Evolutionary conservation across 495 filamentous ascomycete species (phyloP), one percentile per base, ranked within the genome.

Genomic region (Endocarpon pusillum): DNA sequence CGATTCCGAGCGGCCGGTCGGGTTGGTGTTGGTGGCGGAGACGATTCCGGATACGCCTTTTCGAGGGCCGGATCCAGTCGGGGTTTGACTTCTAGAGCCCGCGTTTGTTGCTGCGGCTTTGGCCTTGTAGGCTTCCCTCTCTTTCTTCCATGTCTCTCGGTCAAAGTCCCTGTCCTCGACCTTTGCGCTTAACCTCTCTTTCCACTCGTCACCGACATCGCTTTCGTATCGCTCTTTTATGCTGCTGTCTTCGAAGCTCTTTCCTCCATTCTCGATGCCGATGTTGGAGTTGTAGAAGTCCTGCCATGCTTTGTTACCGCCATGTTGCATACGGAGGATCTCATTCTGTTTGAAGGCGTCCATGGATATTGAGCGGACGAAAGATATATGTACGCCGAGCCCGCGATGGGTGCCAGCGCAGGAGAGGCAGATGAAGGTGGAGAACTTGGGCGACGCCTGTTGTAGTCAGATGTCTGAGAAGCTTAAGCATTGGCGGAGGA

Each of bases 371-470:
- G 73, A 81, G 41, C 89, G 78, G 35, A 97, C 83, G 59, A 97
- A 97, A 49, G 84, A 94, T 48, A 97, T 93, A 62, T 97, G 89
- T 19, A 97, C 89, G 34, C 89, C 89, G 11, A 97, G 70, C 2
- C 83, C 81, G 43, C 89, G 80, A 61, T 97, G 89, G 19, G 84
- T 81, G 41, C 89, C 89, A 32, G 89, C 89, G 60, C 89, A 97
- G 39, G 74, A 81, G 27, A 97, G 74, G 57, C 89, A 97, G 61
- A 96, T 94, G 57, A 97, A 97, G 55, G 91, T 80, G 42, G 72
- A 72, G 52, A 79, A 73, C 62, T 79, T 79, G 36, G 74, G 74
- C 28, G 71, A 76, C 25, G 73, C 73, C 69, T 74, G 32, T 5
- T 27, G 24, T 3, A 23, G 27, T 22, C 31, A 5, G 5, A 5